Evolutionary conservation across 2,329 filamentous ascomycete species (phyloP), one percentile per base, ranked within the genome.

Genomic region (Xylaria multiplex): DNA sequence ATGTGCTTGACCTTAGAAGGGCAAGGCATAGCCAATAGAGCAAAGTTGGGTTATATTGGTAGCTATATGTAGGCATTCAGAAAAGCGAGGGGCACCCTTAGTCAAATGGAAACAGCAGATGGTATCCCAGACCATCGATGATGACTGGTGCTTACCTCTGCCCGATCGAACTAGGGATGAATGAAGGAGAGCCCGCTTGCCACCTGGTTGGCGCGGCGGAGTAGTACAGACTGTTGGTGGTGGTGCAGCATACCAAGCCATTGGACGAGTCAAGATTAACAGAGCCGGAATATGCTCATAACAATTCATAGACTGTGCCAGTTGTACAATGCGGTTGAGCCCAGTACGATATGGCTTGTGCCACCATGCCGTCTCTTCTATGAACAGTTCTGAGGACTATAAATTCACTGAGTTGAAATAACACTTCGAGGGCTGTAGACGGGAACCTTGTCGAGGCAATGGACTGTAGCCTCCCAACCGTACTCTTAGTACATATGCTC

Each of bases 31-130:
- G 43, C 14, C 37, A 8, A 14, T 35, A n/a, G 4, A 40, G 19
- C 40, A 16, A 30, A 27, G 54, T 35, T 43, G 49, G 50, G 37
- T 11, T 27, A 32, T 45, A 8, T 50, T 58, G 16, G 27, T 63
- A 69, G 43, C 59, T 70, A 65, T 70, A 70, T 9, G 35, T 55
- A 65, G 61, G 60, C 53, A 66, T 54, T 64, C 64, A 42, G 54
- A 35, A 60, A 50, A 58, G 42, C n/a, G 40, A 59, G 52, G n/a
- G 24, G 43, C 52, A 11, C 2, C 9, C 11, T 58, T 35, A 27
- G 57, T 22, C 27, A 27, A 40, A 35, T 59, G 22, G 43, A 40
- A 65, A 57, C 61, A 65, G 65, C 54, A 67, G 37, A 57, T 43
- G 32, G 35, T 22, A 30, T n/a, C 55, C 59, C 46, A 45, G 43